A percentile compares a stretch with the other conserved stretches of the same genome.
phyloP scores from a whole-genome alignment of 192 early-diverging fungal genomes.

The Phycomyces blakesleeanus region DNA sequence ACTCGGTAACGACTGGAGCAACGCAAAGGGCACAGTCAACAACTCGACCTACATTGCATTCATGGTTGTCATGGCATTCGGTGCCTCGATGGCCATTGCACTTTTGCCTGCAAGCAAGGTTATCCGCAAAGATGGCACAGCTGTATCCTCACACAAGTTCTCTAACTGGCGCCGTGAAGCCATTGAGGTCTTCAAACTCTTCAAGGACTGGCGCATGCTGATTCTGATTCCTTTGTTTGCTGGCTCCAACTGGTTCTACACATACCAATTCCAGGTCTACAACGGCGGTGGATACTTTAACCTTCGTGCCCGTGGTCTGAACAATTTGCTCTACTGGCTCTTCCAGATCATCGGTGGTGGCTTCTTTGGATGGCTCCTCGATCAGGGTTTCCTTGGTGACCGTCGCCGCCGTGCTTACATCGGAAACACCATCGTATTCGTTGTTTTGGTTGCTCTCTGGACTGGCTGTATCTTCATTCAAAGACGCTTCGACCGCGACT shows the following conservation, averaged over 20 bases:
- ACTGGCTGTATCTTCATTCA: constrained; percentile 60
- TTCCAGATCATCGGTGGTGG: constrained; percentile 70
- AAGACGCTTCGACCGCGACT: constrained; percentile 43
- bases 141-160: constrained; percentile 64
- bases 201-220: constrained; percentile 62
- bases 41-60: constrained; percentile 76
- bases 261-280: constrained; percentile 65
- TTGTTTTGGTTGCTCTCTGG: constrained; percentile 60
- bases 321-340: constrained; percentile 75
- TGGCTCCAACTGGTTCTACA: constrained; percentile 78
- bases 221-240: constrained; percentile 64
- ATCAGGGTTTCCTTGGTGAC: constrained; percentile 44
- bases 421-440: constrained; percentile 48
- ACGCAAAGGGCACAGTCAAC: constrained; percentile 43
- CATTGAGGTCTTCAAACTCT: constrained; percentile 49
- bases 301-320: constrained; percentile 67
- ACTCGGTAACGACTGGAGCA: constrained; percentile 66
- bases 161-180: constrained; percentile 60
- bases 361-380: constrained; percentile 63
- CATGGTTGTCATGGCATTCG: constrained; percentile 62
- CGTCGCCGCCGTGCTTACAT: constrained; percentile 64
- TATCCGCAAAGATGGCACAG: constrained; percentile 63
- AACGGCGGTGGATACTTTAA: constrained; percentile 66
- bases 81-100: constrained; percentile 51
- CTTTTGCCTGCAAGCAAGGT: constrained; percentile 59